Evolutionary conservation across 2,329 filamentous ascomycete genomes (phyloP).

Genomic region (Arthroderma uncinatum): DNA sequence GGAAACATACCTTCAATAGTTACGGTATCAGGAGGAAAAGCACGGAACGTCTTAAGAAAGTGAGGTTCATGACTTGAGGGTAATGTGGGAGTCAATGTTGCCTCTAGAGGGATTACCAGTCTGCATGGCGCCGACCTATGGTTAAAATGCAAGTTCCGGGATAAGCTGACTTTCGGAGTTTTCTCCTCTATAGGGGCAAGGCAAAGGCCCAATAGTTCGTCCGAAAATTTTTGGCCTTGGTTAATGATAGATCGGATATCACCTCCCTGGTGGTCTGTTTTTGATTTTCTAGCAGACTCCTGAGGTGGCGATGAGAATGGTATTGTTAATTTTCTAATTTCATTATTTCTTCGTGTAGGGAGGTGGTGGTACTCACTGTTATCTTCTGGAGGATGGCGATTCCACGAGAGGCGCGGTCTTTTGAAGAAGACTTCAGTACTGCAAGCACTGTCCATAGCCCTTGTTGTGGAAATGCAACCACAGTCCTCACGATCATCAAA

Average conservation of each 20-base stretch:
- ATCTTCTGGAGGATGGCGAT: constrained; percentile 33
- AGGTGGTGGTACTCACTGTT: constrained; percentile 21
- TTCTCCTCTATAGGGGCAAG: constrained; percentile 65
- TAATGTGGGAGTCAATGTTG: constrained; percentile 68
- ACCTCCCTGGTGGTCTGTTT: constrained; percentile 28
- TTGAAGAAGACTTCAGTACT: constrained; percentile 67
- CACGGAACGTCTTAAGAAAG: constrained; percentile 56
- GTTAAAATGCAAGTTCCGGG: constrained; percentile 69
- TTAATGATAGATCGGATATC: constrained; percentile 63
- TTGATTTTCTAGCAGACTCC: constrained; percentile 43
- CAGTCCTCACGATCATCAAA: constrained; percentile 75
- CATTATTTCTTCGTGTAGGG: no score
- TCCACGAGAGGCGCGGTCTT: constrained; percentile 53
- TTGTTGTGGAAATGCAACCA: constrained; percentile 77
- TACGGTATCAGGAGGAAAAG: constrained; percentile 76
- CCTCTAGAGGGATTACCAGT: constrained; percentile 80
- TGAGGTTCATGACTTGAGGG: constrained; percentile 60
- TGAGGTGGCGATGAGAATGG: constrained; percentile 16
- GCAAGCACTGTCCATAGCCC: constrained; percentile 84
- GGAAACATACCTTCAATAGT: constrained; percentile 51
- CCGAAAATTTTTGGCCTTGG: constrained; percentile 70
- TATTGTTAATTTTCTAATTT: constrained; percentile 13
- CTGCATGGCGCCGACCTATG: constrained; percentile 70
- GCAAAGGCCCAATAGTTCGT: constrained; percentile 70
- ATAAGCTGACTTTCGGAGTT: constrained; percentile 59